Evolutionary conservation across 2,329 filamentous ascomycete species (phyloP).

Genomic region (Helotiales sp.): DNA sequence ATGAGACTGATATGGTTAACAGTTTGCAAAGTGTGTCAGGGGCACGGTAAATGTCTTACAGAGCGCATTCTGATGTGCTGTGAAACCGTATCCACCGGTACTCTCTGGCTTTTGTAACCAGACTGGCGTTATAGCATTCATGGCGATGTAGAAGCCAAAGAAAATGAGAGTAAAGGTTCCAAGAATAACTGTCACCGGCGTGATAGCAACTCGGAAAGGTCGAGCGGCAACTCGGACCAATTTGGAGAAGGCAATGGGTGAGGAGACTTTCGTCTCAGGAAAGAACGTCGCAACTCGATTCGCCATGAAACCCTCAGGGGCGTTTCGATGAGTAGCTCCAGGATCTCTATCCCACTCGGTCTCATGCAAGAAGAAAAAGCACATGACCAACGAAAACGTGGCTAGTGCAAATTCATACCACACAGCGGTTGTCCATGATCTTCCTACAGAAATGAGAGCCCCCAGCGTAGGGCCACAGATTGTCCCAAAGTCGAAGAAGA

Average conservation of each 20-base stretch:
- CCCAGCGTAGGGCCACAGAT: conserved; percentile 39
- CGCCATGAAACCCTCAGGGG: conserved; percentile 24
- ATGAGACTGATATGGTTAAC: conserved; percentile 36
- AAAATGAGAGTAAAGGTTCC: conserved; percentile 34
- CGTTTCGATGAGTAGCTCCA: conserved; percentile 9
- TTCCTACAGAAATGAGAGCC: conserved; percentile 39
- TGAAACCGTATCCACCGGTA: conserved; percentile 44
- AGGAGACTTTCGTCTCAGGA: conserved; percentile 17
- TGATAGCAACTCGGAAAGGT: conserved; percentile 33
- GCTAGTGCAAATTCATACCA: conserved; percentile 43
- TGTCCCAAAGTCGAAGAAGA: conserved; percentile 39
- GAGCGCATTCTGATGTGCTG: conserved; percentile 39
- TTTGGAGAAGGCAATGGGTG: background rate
- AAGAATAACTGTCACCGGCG: conserved; percentile 40
- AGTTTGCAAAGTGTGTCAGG: background rate
- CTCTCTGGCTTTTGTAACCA: conserved; percentile 40
- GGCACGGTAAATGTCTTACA: too few relatives aligned
- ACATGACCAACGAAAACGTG: conserved; percentile 36
- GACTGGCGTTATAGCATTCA: conserved; percentile 24
- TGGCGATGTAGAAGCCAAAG: conserved; percentile 29
- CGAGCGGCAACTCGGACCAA: conserved; percentile 16
- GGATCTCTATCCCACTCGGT: conserved; percentile 37
- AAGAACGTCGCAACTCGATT: conserved; percentile 17
- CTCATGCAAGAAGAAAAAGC: conserved; percentile 42
- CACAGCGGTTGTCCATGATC: conserved; percentile 40